Base-by-base conservation (phyloP, 768 basidiomycete genomes). In the Lentinula aciculospora region DNA sequence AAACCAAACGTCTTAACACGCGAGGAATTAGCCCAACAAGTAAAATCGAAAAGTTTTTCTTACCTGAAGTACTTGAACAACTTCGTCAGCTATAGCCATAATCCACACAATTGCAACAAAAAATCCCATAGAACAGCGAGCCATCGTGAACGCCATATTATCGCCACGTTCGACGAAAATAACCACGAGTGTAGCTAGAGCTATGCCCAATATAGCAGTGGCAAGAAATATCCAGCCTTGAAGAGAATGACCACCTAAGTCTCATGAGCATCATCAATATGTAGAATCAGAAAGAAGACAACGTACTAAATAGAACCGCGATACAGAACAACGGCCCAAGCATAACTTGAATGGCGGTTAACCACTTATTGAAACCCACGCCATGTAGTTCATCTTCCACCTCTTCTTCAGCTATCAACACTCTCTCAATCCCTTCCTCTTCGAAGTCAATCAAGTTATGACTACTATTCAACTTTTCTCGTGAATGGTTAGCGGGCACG, bases 81-180 rank as follows among this genome's bases (percentile, higher is more conserved):
- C 94, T 68, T 98, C 95, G 68, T 97, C 94, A 1, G 95, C 94
- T 48, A 98, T 94, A 5, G 90, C 94, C 85, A 98, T 95, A 64
- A 99, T 98, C 96, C 97, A 99, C 7, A 98, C 86, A 60, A 98
- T 83, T 2, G 94, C 80, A 27, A 96, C 88, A 21, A 86, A 68
- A 73, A 99, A 99, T 0, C 97, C 96, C 79, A 95, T 86, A 23
- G 85, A 88, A 66, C 93, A 96, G 9, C 94, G 81, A 9, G 81
- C 77, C 71, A 94, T 78, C 57, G 83, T 79, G 46, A 82, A 78
- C 13, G 80, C 66, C 4, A 79, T 75, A 60, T 83, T 77, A 19
- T 77, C 74, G 2, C 90, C 88, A 40, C 80, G 78, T 6, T 80
- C 77, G 0, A 81, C 81, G 64, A 86, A 86, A 0, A 83, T 66